phyloP scores from a whole-genome alignment of 306 rosid genomes.

The Corylus avellana region DNA sequence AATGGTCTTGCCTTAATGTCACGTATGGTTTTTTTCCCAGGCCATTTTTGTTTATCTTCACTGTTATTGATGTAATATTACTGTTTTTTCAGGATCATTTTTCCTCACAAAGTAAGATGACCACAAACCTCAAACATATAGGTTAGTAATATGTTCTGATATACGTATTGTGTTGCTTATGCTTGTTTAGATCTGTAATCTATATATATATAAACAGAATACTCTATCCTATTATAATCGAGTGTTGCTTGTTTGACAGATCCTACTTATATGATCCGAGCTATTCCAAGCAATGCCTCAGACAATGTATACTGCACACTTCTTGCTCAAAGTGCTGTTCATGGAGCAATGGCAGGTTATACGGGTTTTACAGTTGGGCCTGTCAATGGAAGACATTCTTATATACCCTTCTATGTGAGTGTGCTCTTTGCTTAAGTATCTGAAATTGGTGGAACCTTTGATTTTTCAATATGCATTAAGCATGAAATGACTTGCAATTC shows the following conservation, averaged over 20 bases:
- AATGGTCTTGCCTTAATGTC: constrained; percentile 13
- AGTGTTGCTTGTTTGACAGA: constrained; percentile 46
- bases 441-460: no score
- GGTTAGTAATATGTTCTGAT: constrained; percentile 45
- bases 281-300: constrained; percentile 87
- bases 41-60: neutral
- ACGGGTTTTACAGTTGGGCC: constrained; percentile 79
- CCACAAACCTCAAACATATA: constrained; percentile 83
- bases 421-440: constrained; percentile 5
- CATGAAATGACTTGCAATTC: no score
- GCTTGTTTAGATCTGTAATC: neutral
- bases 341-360: constrained; percentile 99
- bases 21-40: neutral
- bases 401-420: constrained; percentile 86
- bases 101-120: constrained; percentile 40
- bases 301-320: constrained; percentile 92
- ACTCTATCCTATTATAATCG: neutral
- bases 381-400: constrained; percentile 89
- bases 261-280: constrained; percentile 96
- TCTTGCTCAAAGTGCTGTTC: constrained; percentile 92
- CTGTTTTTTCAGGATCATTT: constrained; percentile 73
- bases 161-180: neutral
- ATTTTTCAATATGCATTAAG: no score
- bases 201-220: neutral
- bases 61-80: neutral